A percentile compares a stretch with the other conserved stretches of the same genome.
phyloP scores from a whole-genome alignment of 1,284 basidiomycete species.

The Ustilago esculenta region DNA sequence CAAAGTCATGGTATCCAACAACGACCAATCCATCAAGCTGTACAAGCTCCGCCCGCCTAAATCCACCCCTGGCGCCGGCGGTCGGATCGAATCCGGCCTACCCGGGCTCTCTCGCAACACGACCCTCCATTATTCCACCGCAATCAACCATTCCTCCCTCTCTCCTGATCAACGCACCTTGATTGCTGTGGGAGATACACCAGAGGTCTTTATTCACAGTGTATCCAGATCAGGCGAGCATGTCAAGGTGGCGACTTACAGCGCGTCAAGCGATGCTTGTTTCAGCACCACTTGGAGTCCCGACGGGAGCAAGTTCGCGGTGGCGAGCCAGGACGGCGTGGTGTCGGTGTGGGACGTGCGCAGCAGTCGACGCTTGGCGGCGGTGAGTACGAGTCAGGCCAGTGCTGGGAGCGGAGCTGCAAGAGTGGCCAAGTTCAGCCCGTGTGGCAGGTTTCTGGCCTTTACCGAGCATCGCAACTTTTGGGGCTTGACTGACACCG shows the following conservation, averaged over 20 bases:
- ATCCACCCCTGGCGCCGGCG: constrained; percentile 62
- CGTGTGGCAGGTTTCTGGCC: constrained; percentile 52
- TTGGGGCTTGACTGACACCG: constrained; percentile 51
- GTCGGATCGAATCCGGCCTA: constrained; percentile 44
- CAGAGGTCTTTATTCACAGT: constrained; percentile 74
- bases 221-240: constrained; percentile 42
- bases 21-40: constrained; percentile 80
- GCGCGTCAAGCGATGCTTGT: constrained; percentile 70
- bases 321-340: constrained; percentile 84
- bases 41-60: constrained; percentile 53
- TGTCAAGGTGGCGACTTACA: constrained; percentile 45
- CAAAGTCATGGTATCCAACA: constrained; percentile 79
- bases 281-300: constrained; percentile 84
- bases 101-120: constrained; percentile 72
- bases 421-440: constrained; percentile 52
- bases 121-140: constrained; percentile 46
- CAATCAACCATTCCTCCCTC: constrained; percentile 67
- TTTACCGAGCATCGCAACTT: constrained; percentile 54
- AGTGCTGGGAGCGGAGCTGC: constrained; percentile 39
- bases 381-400: constrained; percentile 38
- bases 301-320: constrained; percentile 82
- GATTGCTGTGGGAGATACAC: constrained; percentile 84
- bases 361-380: constrained; percentile 55
- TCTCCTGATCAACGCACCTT: constrained; percentile 84
- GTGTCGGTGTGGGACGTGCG: constrained; percentile 72